phyloP scores from a whole-genome alignment of 2,329 filamentous ascomycete species.

The Trichophyton rubrum region DNA sequence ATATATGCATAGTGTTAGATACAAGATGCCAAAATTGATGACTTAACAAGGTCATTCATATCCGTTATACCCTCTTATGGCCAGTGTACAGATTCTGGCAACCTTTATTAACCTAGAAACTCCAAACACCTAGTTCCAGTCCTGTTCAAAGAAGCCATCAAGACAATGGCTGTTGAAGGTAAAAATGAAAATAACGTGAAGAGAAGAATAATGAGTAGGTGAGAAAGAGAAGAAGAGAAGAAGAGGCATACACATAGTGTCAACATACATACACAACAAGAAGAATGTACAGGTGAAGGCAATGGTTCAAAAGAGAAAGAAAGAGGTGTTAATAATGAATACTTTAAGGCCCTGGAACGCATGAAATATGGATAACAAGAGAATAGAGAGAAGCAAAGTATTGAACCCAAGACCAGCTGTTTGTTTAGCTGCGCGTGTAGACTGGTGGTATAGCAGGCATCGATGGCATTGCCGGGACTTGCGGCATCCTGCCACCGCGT shows the following conservation, averaged over 20 bases:
- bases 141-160: not conserved
- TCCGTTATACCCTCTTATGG: not conserved
- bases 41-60: not conserved
- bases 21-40: not conserved
- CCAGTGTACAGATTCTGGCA: not conserved
- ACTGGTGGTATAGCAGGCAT: not conserved
- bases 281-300: not conserved
- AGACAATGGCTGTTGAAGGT: not conserved
- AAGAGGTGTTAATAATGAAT: not conserved
- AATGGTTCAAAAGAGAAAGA: not conserved
- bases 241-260: not conserved
- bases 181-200: not conserved
- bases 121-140: not conserved
- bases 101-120: not conserved
- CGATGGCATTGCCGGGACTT: conserved; percentile 19
- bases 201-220: too few species aligned
- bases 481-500: conserved; percentile 11
- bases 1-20: not conserved
- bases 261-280: not conserved
- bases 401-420: not conserved
- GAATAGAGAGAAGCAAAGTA: not conserved
- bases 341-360: not conserved
- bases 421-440: not conserved
- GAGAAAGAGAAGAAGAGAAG: too few species aligned
- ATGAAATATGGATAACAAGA: not conserved